Conservation (phyloP, 176 grass and related monocot species). For the Lolium perenne region DNA sequence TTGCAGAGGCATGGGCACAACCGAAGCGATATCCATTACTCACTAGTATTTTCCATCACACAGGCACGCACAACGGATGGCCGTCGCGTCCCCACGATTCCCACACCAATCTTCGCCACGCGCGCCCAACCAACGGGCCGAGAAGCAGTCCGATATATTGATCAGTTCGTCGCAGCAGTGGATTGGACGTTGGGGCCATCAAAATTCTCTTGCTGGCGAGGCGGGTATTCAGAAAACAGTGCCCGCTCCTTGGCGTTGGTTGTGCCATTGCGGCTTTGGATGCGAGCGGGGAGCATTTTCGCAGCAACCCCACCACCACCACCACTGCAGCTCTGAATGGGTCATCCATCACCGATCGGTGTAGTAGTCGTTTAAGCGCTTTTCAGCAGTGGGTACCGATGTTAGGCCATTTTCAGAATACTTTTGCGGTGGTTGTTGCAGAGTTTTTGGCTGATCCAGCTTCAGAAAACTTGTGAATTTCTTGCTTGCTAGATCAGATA, state of each 20-base stretch:
- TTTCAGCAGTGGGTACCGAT: neutral
- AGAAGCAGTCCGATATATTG: neutral
- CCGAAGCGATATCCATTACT: neutral
- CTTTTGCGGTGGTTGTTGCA: too few relatives aligned
- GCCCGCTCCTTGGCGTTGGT: neutral
- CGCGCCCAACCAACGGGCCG: neutral
- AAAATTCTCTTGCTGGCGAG: neutral
- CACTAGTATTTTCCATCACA: neutral
- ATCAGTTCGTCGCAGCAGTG: neutral
- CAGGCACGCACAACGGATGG: neutral
- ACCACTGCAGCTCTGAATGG: neutral
- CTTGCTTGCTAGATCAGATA: neutral
- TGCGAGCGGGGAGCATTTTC: constrained; percentile 17
- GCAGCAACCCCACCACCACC: constrained; percentile 10
- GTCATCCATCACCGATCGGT: neutral
- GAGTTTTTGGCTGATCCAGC: neutral
- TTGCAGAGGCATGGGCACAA: neutral
- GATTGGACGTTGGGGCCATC: neutral
- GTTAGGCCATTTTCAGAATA: neutral
- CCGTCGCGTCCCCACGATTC: neutral
- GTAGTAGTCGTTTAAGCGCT: neutral
- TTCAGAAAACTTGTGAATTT: neutral
- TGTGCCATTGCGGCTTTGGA: constrained; percentile 37
- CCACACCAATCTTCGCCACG: neutral
- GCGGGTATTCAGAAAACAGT: neutral